Conservation (phyloP, 768 basidiomycete genomes). For the Crassisporium funariophilum region DNA sequence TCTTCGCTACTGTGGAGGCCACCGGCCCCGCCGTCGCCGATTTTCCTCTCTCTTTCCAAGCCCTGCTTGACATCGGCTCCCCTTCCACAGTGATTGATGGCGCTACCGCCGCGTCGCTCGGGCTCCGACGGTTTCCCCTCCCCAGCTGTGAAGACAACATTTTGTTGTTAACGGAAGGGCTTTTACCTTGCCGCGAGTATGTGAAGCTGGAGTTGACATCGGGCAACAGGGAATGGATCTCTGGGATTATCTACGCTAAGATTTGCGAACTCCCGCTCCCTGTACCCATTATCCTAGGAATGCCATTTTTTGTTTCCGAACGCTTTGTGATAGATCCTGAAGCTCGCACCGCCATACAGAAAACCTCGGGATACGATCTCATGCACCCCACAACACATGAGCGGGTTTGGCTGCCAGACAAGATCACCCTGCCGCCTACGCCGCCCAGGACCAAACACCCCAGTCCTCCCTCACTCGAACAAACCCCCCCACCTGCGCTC, state of each 20-base stretch:
- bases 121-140: conserved; percentile 16
- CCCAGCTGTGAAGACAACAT: conserved; percentile 24
- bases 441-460: too few relatives aligned
- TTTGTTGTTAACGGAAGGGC: conserved; percentile 11
- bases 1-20: not conserved
- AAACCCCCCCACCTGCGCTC: too few relatives aligned
- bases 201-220: conserved; percentile 17
- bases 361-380: conserved; percentile 11
- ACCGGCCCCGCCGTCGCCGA: not conserved
- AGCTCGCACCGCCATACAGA: conserved; percentile 16
- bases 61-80: conserved; percentile 21
- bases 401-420: conserved; percentile 6
- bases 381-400: not conserved
- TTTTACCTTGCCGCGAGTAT: conserved; percentile 18
- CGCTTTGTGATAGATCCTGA: conserved; percentile 20
- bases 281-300: conserved; percentile 26
- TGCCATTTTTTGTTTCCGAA: conserved; percentile 20
- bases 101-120: conserved; percentile 9
- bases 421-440: conserved; percentile 1
- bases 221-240: conserved; percentile 20
- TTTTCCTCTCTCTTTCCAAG: not conserved
- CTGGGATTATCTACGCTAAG: conserved; percentile 15
- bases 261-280: conserved; percentile 17
- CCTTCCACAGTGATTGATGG: conserved; percentile 24
- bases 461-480: too few relatives aligned